Conservation (phyloP, 2,329 filamentous ascomycete species). For the Scedosporium dehoogii region DNA sequence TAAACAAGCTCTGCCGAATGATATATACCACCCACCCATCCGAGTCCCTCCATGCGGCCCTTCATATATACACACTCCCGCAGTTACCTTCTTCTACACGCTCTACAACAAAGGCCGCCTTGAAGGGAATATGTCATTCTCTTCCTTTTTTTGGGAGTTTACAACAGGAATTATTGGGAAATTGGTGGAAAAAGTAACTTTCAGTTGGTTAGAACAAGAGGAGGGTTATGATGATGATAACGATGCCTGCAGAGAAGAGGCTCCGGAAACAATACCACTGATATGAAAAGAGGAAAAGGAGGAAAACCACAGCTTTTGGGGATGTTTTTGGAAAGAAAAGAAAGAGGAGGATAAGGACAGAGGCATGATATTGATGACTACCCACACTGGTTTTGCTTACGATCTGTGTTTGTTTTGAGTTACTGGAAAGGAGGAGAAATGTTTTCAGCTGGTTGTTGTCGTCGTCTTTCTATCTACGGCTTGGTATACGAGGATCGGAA, state of each 20-base stretch:
- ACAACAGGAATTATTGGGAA: not conserved
- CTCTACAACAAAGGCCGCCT: not conserved
- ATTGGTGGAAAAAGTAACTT: not conserved
- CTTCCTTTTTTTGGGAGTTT: not conserved
- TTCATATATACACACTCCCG: not conserved
- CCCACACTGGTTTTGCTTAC: not conserved
- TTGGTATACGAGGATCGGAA: not conserved
- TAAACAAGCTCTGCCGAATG: not conserved
- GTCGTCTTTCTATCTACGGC: not conserved
- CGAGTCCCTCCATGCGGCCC: not conserved
- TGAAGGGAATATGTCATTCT: not conserved
- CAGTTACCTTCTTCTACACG: not conserved
- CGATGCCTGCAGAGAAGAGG: not conserved
- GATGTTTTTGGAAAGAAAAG: not conserved
- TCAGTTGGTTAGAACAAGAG: not conserved
- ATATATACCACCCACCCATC: not conserved
- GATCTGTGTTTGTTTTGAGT: not conserved
- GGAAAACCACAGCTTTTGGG: no score
- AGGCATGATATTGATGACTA: not conserved
- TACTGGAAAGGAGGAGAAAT: not conserved
- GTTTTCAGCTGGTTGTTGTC: not conserved
- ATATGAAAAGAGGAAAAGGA: not conserved
- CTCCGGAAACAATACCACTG: not conserved
- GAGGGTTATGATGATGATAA: not conserved
- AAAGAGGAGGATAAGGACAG: not conserved